Evolutionary conservation across 306 rosid genomes (phyloP).

Genomic region (Casuarina glauca): DNA sequence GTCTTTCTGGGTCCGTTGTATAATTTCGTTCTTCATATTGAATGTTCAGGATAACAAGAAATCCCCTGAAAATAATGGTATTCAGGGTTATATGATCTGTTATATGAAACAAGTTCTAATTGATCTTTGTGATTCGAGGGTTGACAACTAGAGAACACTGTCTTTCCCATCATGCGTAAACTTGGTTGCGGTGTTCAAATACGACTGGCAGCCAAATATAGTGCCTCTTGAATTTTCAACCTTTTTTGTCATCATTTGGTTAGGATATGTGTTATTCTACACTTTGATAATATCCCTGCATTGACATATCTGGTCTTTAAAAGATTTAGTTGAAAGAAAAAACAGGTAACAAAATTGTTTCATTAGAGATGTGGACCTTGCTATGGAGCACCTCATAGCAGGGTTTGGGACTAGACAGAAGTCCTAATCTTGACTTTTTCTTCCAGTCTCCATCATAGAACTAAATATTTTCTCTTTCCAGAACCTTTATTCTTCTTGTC

Average conservation of each 20-base stretch:
- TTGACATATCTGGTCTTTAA: neutral
- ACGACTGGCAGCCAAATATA: neutral
- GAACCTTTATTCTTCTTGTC: neutral
- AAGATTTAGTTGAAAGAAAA: neutral
- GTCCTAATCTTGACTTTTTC: neutral
- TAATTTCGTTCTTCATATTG: neutral
- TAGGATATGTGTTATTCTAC: neutral
- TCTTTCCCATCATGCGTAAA: neutral
- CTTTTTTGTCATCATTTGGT: neutral
- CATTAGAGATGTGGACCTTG: neutral
- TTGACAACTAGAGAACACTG: neutral
- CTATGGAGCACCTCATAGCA: neutral
- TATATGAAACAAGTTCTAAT: no score
- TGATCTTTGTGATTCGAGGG: neutral
- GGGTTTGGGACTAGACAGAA: neutral
- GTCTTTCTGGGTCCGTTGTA: no score
- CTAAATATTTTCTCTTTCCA: neutral
- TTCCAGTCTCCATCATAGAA: neutral
- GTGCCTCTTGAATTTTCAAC: neutral
- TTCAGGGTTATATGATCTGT: no score
- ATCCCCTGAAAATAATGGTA: neutral
- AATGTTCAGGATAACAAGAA: neutral
- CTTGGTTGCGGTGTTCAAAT: neutral
- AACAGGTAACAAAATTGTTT: neutral
- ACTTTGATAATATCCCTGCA: neutral